Conservation (phyloP, 83 land plant species). For the Isoetes engelmannii region DNA sequence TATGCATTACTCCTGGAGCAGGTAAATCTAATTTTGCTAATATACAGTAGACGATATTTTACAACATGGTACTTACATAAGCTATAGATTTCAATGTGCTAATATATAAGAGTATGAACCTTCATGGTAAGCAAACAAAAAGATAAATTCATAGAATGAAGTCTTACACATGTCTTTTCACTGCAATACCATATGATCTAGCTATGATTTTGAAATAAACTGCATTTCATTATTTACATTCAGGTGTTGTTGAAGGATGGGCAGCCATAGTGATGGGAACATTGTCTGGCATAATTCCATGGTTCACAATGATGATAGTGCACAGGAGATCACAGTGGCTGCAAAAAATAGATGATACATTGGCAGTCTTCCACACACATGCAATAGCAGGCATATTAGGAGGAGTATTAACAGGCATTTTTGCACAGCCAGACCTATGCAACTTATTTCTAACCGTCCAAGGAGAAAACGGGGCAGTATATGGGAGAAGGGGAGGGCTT, state of each 20-base stretch:
- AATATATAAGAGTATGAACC: too few relatives aligned
- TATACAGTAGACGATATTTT: not conserved
- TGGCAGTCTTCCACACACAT: constrained; percentile 29
- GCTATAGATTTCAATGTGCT: not conserved
- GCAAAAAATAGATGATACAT: constrained; percentile 21
- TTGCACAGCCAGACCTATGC: constrained; percentile 20
- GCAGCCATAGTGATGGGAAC: constrained; percentile 31
- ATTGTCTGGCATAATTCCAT: constrained; percentile 17
- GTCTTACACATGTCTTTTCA: too few relatives aligned
- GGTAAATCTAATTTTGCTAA: constrained; percentile 5
- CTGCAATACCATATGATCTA: too few relatives aligned
- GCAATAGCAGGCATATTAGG: constrained; percentile 21
- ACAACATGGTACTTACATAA: not conserved
- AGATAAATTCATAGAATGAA: too few relatives aligned
- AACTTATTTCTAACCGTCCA: constrained; percentile 18
- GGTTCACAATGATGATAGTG: constrained; percentile 29
- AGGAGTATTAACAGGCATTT: constrained; percentile 15
- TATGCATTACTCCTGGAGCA: constrained; percentile 26
- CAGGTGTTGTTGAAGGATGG: constrained; percentile 30
- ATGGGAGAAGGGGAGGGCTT: constrained; percentile 20
- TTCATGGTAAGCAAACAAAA: too few relatives aligned
- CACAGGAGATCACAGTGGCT: constrained; percentile 13
- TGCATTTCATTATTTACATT: too few relatives aligned
- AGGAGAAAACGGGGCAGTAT: constrained; percentile 13
- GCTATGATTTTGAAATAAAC: too few relatives aligned